A percentile compares a stretch with the other conserved stretches of the same genome.
Conservation (phyloP, 2,329 filamentous ascomycete species). For the Malbranchea zuffiana region DNA sequence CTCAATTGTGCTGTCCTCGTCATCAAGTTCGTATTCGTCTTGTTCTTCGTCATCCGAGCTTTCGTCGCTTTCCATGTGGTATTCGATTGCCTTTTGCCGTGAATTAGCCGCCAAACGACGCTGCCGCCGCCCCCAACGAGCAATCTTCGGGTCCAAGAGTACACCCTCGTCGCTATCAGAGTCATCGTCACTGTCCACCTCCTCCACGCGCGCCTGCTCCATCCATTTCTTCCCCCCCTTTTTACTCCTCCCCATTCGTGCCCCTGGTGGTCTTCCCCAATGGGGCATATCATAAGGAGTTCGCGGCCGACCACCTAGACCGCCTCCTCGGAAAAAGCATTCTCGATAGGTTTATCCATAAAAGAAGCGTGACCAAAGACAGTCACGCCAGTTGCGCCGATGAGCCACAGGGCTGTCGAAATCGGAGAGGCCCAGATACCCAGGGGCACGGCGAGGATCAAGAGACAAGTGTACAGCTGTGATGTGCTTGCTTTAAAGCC, state of each 20-base stretch:
- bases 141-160: conserved; percentile 7
- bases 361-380: conserved; percentile 91
- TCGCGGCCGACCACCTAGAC: conserved; percentile 99
- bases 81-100: conserved; percentile 3
- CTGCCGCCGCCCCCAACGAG: background rate
- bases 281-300: conserved; percentile 82
- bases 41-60: conserved; percentile 43
- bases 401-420: conserved; percentile 80
- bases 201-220: conserved; percentile 49
- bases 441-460: conserved; percentile 72
- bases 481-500: conserved; percentile 73
- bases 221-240: conserved; percentile 44
- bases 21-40: conserved; percentile 40
- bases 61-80: conserved; percentile 15
- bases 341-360: conserved; percentile 98
- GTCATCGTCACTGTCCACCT: conserved; percentile 45
- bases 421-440: conserved; percentile 78
- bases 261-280: conserved; percentile 99
- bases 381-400: conserved; percentile 86
- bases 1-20: conserved; percentile 30
- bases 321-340: conserved; percentile 99
- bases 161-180: conserved; percentile 37
- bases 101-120: background rate
- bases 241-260: conserved; percentile 54
- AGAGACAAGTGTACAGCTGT: conserved; percentile 83